Conservation (phyloP, 306 rosid species). For the Pueraria montana region DNA sequence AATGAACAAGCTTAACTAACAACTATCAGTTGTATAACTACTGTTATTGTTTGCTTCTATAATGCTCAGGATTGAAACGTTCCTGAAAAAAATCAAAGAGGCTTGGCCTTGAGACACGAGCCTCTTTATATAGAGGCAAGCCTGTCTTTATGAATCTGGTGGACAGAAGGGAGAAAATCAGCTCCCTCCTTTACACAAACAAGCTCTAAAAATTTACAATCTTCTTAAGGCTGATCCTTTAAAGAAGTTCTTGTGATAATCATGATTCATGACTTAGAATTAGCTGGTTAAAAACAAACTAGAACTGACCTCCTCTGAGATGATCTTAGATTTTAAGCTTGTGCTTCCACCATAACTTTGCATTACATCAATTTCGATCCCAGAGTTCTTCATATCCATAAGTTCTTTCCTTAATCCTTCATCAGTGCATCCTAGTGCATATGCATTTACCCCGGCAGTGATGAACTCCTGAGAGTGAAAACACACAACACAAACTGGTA, state of each 20-base stretch:
- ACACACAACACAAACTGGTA: conserved; percentile 32
- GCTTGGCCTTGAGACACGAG: conserved; percentile 6
- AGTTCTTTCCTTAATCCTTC: conserved; percentile 95
- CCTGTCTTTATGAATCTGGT: neutral
- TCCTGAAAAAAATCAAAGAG: conserved; percentile 11
- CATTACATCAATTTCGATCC: conserved; percentile 83
- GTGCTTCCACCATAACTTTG: conserved; percentile 84
- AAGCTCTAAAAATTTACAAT: neutral
- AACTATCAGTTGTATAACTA: neutral
- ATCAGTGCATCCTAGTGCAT: conserved; percentile 96
- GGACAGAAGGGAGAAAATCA: neutral
- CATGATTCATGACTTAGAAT: conserved; percentile 37
- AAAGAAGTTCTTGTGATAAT: conserved; percentile 25
- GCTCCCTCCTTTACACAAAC: conserved; percentile 4
- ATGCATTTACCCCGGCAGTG: conserved; percentile 95
- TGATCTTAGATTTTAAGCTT: conserved; percentile 85
- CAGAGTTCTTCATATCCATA: conserved; percentile 77
- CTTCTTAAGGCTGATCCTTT: conserved; percentile 12
- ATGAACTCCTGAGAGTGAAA: conserved; percentile 80
- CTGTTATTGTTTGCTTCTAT: conserved; percentile 14
- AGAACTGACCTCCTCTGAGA: conserved; percentile 74
- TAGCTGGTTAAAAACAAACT: conserved; percentile 18
- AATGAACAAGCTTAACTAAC: neutral
- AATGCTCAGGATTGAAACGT: conserved; percentile 4
- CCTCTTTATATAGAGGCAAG: conserved; percentile 2